phyloP scores from a whole-genome alignment of 352 stramenopile species.

The Globisporangium okanoganense region DNA sequence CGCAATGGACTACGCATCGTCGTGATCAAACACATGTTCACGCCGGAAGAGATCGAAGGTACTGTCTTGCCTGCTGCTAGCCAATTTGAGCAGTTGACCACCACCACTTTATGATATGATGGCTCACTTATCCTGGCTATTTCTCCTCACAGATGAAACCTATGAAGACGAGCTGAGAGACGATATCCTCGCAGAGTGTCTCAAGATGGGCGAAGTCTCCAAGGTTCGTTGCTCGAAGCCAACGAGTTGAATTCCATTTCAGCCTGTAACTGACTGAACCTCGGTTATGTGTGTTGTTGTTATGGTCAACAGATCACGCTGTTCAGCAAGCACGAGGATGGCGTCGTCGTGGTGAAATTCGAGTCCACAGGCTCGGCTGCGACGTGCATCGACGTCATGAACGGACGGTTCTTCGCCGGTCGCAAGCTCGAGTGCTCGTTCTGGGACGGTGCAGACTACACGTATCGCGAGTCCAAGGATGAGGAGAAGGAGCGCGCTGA shows the following conservation, averaged over 20 bases:
- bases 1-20: conserved; percentile 93
- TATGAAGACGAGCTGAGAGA: conserved; percentile 75
- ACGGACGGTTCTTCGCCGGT: conserved; percentile 86
- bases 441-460: conserved; percentile 96
- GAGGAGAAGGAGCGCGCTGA: conserved; percentile 86
- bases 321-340: conserved; percentile 90
- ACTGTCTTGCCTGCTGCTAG: not conserved
- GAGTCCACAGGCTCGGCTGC: conserved; percentile 77
- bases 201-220: conserved; percentile 81
- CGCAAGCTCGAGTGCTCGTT: conserved; percentile 88
- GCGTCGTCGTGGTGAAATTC: conserved; percentile 95
- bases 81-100: not conserved
- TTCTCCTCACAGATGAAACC: conserved; percentile 37
- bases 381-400: conserved; percentile 87
- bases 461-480: conserved; percentile 67
- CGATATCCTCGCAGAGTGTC: conserved; percentile 80
- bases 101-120: not conserved
- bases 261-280: not conserved
- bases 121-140: not conserved
- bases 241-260: not conserved
- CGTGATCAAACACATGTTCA: conserved; percentile 96
- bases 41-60: conserved; percentile 82
- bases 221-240: conserved; percentile 31
- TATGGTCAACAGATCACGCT: conserved; percentile 88
- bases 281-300: not conserved